These are phyloP conservation scores for Apiotrichum siamense DNA, from an alignment of 1,284 basidiomycete genomes.

Conservation along the genomic window DNA sequence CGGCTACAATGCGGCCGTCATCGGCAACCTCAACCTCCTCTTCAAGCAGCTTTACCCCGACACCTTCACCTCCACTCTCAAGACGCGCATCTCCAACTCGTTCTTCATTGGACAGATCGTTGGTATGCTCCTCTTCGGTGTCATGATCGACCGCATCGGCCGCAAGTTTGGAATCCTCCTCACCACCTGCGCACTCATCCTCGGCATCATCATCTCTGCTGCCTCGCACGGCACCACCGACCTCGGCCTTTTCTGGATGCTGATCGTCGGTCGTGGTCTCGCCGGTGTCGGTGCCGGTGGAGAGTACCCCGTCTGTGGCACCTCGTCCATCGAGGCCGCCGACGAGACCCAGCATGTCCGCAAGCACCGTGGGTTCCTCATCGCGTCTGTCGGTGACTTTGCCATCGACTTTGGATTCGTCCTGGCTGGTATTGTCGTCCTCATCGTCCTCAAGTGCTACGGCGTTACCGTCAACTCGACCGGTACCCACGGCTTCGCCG, in stretches of 20 bases:
- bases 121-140: too few relatives aligned
- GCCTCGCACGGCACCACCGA: constrained; percentile 20
- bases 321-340: constrained; percentile 65
- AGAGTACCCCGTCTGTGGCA: too few relatives aligned
- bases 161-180: too few relatives aligned
- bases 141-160: too few relatives aligned
- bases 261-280: constrained; percentile 63
- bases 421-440: constrained; percentile 15
- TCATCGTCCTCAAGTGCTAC: too few relatives aligned
- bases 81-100: constrained; percentile 28
- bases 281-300: constrained; percentile 69
- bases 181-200: too few relatives aligned
- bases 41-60: constrained; percentile 18
- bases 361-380: constrained; percentile 60
- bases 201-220: constrained; percentile 19
- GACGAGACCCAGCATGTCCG: constrained; percentile 56
- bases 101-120: too few relatives aligned
- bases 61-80: constrained; percentile 17
- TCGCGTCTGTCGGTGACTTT: constrained; percentile 63
- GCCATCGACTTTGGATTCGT: constrained; percentile 23
- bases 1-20: constrained; percentile 30
- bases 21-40: constrained; percentile 15
- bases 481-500: too few relatives aligned
- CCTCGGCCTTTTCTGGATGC: constrained; percentile 61
- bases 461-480: too few relatives aligned